Base-by-base conservation (phyloP, 345 rosid genomes). In the Nasturtium officinale region DNA sequence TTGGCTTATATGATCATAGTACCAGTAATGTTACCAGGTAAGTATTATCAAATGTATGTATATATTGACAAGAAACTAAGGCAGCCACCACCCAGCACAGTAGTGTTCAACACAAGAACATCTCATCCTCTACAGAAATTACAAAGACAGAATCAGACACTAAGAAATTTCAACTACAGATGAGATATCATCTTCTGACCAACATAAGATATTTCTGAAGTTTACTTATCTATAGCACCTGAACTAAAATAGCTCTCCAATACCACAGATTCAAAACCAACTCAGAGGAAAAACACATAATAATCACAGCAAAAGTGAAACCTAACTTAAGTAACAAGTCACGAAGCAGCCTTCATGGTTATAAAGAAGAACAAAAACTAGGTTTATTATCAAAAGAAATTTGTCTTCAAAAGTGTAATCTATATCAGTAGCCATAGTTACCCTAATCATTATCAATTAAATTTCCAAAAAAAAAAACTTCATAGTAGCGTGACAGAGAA, bases 281-380 rank as follows among this genome's bases (percentile, higher is more conserved):
- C 61, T 40, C 9, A 26, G 29, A 65, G 15, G 57, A 67, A 50
- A 58, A 57, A 37, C 61, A 1, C 37, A 21, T 45, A 56, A 55
- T n/a, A 55, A 45, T n/a, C 33, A 42, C 12, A 51, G 6, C 7
- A 12, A 11, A 69, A 18, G 37, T 15, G 21, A 67, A 69, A 29
- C 29, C 25, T 26, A 53, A 51, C 16, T 17, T 46, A 0, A 64
- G 29, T 64, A 10, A 64, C 23, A 29, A 29, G 6, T 64, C 43
- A 64, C n/a, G 17, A 17, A 9, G 5, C 25, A 56, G 23, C 3
- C 4, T 54, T 61, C 6, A 43, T 42, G 45, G 29, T 50, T 61
- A 42, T 8, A 35, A 53, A 42, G 46, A 61, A 35, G 13, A 42
- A 52, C n/a, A 0, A 28, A 54, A n/a, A n/a, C 46, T 42, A 42